Base-by-base conservation (phyloP, 2,329 filamentous ascomycete genomes). In the Biscogniauxia sp. region DNA sequence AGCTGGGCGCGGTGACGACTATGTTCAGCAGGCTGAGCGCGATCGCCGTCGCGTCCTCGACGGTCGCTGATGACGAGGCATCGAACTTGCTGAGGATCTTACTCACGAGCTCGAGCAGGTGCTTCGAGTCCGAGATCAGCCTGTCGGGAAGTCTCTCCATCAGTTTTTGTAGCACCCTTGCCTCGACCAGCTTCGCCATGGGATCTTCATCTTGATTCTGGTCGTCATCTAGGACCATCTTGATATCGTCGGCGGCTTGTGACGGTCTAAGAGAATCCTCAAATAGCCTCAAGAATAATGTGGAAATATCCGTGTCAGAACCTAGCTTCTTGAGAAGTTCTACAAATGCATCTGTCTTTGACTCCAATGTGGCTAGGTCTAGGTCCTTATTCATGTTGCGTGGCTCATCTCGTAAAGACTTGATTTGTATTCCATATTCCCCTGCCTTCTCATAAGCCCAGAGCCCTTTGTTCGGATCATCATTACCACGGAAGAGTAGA, bases 101-200 rank as follows among this genome's bases (percentile, higher is more conserved):
- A 55, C 79, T 79, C 54, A 88, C 82, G 1, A 93, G 79, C 53
- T 86, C 82, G 1, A 92, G 75, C 6, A 91, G 80, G 66, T 90
- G 86, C 51, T 82, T 82, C 1, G 89, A 88, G 59, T 86, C 83
- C 32, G 80, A 82, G 28, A 89, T 82, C 13, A 92, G 79, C 63
- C 84, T 86, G 20, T 88, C 83, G 0, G 87, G 82, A 53, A 88
- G 82, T 53, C 78, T 81, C 23, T 84, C 82, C 73, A 91, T 85
- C 74, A 92, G 81, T 37, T 81, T 82, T 68, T 90, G 87, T 7
- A 91, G 78, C 0, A 91, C 74, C 54, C 86, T 86, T 5, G 87
- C 79, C 63, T 89, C 81, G 5, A 82, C 73, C 1, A 92, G 75
- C 3, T 80, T 78, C 4, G 70, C 70, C 2, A 85, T 61, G 0